phyloP scores from a whole-genome alignment of 352 stramenopile genomes.

The Pythium coloratum region DNA sequence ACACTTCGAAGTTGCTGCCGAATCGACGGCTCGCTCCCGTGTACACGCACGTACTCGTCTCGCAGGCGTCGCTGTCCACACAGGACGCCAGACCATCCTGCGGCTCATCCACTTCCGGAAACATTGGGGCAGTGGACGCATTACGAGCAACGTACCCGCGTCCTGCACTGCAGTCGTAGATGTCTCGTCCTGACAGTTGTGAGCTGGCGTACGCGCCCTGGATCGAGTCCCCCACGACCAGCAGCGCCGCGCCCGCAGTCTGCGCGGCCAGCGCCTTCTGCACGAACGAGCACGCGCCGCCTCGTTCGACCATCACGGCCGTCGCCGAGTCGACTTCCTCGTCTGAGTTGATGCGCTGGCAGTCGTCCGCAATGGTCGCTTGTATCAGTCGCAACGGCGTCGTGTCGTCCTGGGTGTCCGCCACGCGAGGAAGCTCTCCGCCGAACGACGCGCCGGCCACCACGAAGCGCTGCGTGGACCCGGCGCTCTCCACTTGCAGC shows the following conservation, averaged over 20 bases:
- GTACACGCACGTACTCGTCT: constrained; percentile 41
- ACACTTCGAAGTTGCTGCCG: constrained; percentile 36
- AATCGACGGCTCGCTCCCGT: constrained; percentile 28
- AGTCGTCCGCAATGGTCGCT: constrained; percentile 18
- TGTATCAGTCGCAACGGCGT: constrained; percentile 15
- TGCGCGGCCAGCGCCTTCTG: constrained; percentile 45
- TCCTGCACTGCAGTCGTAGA: constrained; percentile 57
- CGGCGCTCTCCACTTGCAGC: constrained; percentile 15
- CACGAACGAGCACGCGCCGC: constrained; percentile 50
- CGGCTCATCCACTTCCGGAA: constrained; percentile 20
- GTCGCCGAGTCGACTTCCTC: neutral
- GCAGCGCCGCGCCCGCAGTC: constrained; percentile 31
- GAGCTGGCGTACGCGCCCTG: constrained; percentile 36
- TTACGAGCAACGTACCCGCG: constrained; percentile 37
- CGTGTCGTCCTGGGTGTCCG: neutral
- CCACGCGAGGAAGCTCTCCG: neutral
- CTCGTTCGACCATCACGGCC: constrained; percentile 50
- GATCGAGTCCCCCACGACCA: constrained; percentile 56
- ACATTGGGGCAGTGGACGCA: constrained; percentile 27
- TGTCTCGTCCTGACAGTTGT: constrained; percentile 15
- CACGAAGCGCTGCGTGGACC: constrained; percentile 9
- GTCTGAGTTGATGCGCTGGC: neutral
- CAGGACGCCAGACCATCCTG: constrained; percentile 20
- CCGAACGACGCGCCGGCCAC: constrained; percentile 25
- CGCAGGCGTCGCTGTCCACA: constrained; percentile 28